phyloP scores from a whole-genome alignment of 306 rosid species.

The Prunus davidiana region DNA sequence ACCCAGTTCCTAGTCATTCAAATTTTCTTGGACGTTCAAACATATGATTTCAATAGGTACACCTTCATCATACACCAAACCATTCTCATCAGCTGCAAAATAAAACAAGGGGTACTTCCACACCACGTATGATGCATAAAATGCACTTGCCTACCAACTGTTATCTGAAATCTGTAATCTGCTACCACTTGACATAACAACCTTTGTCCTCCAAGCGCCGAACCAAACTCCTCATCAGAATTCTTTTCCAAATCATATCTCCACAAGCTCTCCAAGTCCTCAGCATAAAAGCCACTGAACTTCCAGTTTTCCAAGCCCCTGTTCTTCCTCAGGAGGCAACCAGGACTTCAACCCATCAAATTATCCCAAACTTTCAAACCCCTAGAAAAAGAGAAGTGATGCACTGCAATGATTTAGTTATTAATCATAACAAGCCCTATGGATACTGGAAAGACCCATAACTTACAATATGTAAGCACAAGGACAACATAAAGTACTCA shows the following conservation, averaged over 20 bases:
- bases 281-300: background rate
- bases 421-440: background rate
- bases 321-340: background rate
- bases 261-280: background rate
- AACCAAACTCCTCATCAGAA: background rate
- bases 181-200: background rate
- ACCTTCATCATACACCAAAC: background rate
- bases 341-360: background rate
- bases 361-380: background rate
- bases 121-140: background rate
- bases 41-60: background rate
- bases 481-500: background rate
- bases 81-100: background rate
- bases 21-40: background rate
- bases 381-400: background rate
- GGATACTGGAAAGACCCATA: background rate
- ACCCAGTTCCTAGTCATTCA: background rate
- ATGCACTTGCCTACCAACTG: background rate
- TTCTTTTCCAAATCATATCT: background rate
- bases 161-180: background rate
- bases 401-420: background rate
- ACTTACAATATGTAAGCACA: background rate
- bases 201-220: background rate
- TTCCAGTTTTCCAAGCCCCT: background rate
- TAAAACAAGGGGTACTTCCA: background rate